These are phyloP conservation scores for Apiospora saccharicola DNA, from an alignment of 2,329 filamentous ascomycete species.

Conservation along the genomic window DNA sequence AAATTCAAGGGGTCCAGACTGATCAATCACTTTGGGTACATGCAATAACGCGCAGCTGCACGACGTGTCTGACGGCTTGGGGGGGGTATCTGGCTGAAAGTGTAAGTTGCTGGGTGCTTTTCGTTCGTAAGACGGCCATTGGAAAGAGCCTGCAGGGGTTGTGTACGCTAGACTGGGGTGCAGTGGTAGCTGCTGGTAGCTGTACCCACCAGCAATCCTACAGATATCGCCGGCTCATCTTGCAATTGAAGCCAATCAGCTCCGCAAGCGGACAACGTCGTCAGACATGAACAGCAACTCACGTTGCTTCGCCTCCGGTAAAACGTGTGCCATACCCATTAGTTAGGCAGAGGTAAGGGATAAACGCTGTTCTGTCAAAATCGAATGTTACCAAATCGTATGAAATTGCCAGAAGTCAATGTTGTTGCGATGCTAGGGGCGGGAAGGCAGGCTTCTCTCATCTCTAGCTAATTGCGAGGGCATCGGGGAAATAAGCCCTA, in stretches of 20 bases:
- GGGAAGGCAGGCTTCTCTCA: neutral
- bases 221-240: constrained; percentile 1
- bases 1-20: constrained; percentile 7
- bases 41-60: neutral
- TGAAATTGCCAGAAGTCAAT: neutral
- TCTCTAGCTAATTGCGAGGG: too few species aligned
- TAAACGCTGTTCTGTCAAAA: neutral
- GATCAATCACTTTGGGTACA: constrained; percentile 7
- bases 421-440: neutral
- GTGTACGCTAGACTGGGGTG: neutral
- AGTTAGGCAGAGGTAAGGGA: neutral
- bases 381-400: neutral
- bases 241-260: constrained; percentile 11
- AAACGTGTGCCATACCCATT: neutral
- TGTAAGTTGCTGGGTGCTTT: neutral
- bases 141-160: neutral
- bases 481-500: too few species aligned
- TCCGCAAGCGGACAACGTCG: neutral
- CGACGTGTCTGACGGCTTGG: neutral
- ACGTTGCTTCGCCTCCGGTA: neutral
- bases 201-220: constrained; percentile 1
- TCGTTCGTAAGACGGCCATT: neutral
- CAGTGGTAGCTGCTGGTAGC: neutral
- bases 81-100: neutral
- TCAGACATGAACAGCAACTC: neutral